Evolutionary conservation across 306 rosid genomes (phyloP).

Genomic region (Phaseolus lunatus): DNA sequence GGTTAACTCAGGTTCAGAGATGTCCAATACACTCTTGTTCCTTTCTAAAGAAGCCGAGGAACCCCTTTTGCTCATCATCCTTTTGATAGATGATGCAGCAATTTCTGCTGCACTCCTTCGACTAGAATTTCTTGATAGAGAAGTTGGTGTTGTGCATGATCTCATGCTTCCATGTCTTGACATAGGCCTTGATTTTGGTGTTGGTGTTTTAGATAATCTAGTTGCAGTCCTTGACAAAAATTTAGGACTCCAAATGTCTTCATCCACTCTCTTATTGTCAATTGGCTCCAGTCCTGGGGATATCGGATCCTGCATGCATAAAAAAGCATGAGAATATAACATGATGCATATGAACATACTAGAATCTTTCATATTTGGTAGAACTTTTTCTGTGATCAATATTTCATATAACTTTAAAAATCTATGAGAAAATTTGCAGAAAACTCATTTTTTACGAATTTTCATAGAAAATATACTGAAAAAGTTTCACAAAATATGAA

Average conservation of each 20-base stretch:
- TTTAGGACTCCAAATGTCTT: conserved; percentile 49
- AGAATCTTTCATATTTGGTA: too few species aligned
- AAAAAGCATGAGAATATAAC: conserved; percentile 12
- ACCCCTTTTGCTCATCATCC: conserved; percentile 51
- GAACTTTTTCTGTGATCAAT: too few species aligned
- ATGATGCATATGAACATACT: not conserved
- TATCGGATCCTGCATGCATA: conserved; percentile 43
- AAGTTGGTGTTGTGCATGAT: conserved; percentile 50
- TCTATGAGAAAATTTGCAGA: too few species aligned
- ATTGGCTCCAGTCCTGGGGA: conserved; percentile 23
- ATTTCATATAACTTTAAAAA: too few species aligned
- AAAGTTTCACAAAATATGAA: too few species aligned
- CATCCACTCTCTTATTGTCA: conserved; percentile 57
- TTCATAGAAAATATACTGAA: too few species aligned
- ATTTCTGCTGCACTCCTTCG: conserved; percentile 38
- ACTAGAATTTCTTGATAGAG: conserved; percentile 44
- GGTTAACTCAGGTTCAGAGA: conserved; percentile 49
- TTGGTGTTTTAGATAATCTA: conserved; percentile 76
- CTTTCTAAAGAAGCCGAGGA: conserved; percentile 39
- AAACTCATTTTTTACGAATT: too few species aligned
- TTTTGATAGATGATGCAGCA: conserved; percentile 43
- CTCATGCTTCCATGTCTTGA: conserved; percentile 54
- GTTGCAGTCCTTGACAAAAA: conserved; percentile 45
- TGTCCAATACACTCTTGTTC: conserved; percentile 44
- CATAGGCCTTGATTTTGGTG: conserved; percentile 50